These are phyloP conservation scores for Corymbia calophylla DNA, from an alignment of 441 rosid species.

Conservation along the genomic window DNA sequence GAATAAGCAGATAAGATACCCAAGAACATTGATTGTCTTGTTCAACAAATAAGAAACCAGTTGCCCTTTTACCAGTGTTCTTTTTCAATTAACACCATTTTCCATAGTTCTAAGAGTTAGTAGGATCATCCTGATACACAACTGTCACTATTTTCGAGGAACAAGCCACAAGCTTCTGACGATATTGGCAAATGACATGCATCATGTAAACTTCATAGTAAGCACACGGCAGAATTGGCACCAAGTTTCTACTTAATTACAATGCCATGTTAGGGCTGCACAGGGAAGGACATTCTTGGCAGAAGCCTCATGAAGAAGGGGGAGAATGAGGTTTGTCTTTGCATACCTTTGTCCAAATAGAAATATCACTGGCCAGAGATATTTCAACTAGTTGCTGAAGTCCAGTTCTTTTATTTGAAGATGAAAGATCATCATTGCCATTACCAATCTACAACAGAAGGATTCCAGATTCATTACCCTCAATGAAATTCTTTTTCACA, in stretches of 20 bases:
- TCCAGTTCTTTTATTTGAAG: constrained; percentile 52
- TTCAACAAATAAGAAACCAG: background rate
- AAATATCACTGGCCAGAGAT: constrained; percentile 59
- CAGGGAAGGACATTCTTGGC: background rate
- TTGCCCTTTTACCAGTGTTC: background rate
- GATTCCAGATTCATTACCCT: background rate
- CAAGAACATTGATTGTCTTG: background rate
- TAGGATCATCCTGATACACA: background rate
- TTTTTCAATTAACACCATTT: background rate
- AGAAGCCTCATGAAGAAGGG: background rate
- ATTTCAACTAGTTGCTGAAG: constrained; percentile 79
- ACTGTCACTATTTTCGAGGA: background rate
- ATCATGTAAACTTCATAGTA: background rate
- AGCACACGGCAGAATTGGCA: background rate
- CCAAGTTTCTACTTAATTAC: background rate
- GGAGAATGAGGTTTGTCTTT: background rate
- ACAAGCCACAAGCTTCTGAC: background rate
- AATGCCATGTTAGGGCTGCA: background rate
- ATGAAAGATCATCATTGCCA: constrained; percentile 49
- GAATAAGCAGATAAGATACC: background rate
- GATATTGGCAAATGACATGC: background rate
- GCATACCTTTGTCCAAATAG: constrained; percentile 74
- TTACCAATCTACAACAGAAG: constrained; percentile 52
- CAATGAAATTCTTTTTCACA: background rate
- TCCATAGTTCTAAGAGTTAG: background rate